phyloP scores from a whole-genome alignment of 306 rosid species.

The Inga oerstediana region DNA sequence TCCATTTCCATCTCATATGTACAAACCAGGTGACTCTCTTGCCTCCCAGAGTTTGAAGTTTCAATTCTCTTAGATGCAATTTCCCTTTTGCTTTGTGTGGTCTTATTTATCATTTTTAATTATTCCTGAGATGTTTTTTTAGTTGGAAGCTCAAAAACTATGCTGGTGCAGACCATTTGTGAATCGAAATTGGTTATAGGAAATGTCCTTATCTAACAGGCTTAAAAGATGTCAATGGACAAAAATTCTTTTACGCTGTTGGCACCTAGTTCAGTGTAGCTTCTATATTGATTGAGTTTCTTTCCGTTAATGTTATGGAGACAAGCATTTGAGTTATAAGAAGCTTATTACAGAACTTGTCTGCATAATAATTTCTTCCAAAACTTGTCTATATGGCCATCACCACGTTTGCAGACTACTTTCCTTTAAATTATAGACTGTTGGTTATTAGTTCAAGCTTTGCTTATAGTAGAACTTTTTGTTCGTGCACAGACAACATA shows the following conservation, averaged over 20 bases:
- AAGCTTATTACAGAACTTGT: background rate
- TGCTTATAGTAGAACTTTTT: slow-evolving; percentile 10
- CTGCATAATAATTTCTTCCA: slow-evolving; percentile 7
- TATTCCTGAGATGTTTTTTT: slow-evolving; percentile 4
- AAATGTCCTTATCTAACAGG: slow-evolving; percentile 9
- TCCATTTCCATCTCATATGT: slow-evolving; percentile 85
- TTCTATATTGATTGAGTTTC: background rate
- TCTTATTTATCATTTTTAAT: background rate
- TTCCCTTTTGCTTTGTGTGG: background rate
- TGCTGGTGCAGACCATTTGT: slow-evolving; percentile 2
- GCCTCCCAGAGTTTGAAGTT: slow-evolving; percentile 25
- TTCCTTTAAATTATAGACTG: background rate
- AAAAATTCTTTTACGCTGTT: background rate
- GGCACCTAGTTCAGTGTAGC: background rate
- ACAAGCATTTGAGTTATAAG: background rate
- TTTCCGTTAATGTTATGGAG: background rate
- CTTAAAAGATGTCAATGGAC: background rate
- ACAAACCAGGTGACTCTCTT: slow-evolving; percentile 80
- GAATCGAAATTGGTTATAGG: background rate
- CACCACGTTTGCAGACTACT: slow-evolving; percentile 7
- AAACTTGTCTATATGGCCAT: background rate
- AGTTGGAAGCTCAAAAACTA: slow-evolving; percentile 12
- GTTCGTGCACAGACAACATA: slow-evolving; percentile 78
- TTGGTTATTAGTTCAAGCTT: slow-evolving; percentile 7
- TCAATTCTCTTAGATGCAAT: slow-evolving; percentile 25